Conservation (phyloP, 495 filamentous ascomycete genomes). For the Terfezia boudieri region DNA sequence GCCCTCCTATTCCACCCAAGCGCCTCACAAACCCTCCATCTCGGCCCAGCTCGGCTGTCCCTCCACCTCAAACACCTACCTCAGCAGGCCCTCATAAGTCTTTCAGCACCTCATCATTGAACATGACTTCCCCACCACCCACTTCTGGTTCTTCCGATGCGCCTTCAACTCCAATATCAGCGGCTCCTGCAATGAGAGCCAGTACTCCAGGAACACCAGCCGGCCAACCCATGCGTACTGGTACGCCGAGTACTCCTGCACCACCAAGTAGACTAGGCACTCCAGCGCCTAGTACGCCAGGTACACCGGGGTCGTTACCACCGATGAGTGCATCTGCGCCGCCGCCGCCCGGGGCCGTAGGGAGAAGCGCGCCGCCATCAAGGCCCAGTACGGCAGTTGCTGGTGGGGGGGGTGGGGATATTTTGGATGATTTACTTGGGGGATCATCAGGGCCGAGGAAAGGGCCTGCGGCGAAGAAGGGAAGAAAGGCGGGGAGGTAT, state of each 20-base stretch:
- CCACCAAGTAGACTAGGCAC: conserved; percentile 15
- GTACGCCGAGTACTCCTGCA: conserved; percentile 22
- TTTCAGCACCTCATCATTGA: not conserved
- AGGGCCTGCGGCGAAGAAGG: conserved; percentile 14
- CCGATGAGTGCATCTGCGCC: conserved; percentile 2
- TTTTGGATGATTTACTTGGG: conserved; percentile 21
- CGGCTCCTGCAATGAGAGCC: conserved; percentile 15
- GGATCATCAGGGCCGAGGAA: conserved; percentile 12
- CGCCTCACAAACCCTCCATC: conserved; percentile 15
- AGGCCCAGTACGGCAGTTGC: conserved; percentile 11
- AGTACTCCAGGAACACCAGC: conserved; percentile 23
- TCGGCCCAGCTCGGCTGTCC: not conserved
- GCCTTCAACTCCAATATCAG: not conserved
- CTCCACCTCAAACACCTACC: not conserved
- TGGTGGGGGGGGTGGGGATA: conserved; percentile 9
- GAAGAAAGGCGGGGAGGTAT: conserved; percentile 17
- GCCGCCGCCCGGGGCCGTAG: not conserved
- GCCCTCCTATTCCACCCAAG: conserved; percentile 22
- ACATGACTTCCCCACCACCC: conserved; percentile 15
- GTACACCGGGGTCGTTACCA: not conserved
- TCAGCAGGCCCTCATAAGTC: not conserved
- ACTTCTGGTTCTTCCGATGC: conserved; percentile 14
- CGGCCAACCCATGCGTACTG: conserved; percentile 9
- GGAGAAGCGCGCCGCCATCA: conserved; percentile 11
- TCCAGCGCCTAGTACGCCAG: conserved; percentile 20